Evolutionary conservation across 139 green algal genomes (phyloP), one percentile per base, ranked within the genome.

Genomic region (Picochlorum sp.): DNA sequence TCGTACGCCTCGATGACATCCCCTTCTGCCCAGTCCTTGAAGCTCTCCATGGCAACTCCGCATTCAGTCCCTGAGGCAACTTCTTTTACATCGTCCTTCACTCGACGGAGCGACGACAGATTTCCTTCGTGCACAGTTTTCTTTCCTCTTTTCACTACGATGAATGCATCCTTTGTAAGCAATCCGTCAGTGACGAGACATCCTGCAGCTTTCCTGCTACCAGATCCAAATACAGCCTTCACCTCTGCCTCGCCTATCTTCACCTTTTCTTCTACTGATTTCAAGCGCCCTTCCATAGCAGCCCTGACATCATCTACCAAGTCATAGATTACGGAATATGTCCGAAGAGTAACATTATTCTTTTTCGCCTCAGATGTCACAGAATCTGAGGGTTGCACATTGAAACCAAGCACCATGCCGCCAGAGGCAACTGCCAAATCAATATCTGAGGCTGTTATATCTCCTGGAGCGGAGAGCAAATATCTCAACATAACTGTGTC

Each of bases 311-410:
- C 89, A 69, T 99, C 92, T 10, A 99, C 78, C 10, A 98, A 75
- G 61, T 92, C 82, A 73, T 99, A 99, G 73, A 99, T 99, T 69
- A 98, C 85, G 49, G 77, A 68, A 79, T 92, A 95, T 8, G 72
- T 76, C 24, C 67, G 68, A 30, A 96, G 61, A 28, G 88, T 71
- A 6, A 90, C 69, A 41, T 75, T 80, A 64, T 52, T 51, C 6
- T 70, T 62, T 85, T 97, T 97, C 56, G 89, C 89, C 30, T 76
- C 63, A 10, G 83, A 69, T 63, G 69, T 51, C 44, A 92, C 83
- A 8, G 73, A 67, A 44, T 95, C 88, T 20, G 76, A 69, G 44
- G 80, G 71, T 21, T 79, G 59, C 5, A 90, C 63, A 68, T 94
- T 92, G 80, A 96, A 96, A n/a, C 79, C 84, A 8, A 95, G 26